These are phyloP conservation scores for Chalara sp. DNA, from an alignment of 2,329 filamentous ascomycete genomes.

Conservation along the genomic window DNA sequence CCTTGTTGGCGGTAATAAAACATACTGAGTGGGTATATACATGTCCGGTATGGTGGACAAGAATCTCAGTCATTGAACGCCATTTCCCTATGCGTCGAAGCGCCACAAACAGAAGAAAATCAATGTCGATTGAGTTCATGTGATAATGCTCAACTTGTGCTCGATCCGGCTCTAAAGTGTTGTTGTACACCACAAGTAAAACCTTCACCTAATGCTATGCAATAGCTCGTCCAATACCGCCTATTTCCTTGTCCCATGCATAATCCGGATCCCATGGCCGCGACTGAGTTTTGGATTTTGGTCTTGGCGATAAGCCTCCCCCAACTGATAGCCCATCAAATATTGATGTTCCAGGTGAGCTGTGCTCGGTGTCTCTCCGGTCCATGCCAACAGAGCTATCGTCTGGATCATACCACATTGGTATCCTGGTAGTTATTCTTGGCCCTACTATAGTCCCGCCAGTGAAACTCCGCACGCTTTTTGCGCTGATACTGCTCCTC, in stretches of 20 bases:
- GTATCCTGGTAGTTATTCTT: conserved; percentile 11
- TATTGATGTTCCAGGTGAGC: conserved; percentile 17
- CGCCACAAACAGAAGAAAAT: too few species aligned
- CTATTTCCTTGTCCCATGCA: neutral
- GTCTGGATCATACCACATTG: conserved; percentile 22
- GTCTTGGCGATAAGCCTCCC: conserved; percentile 21
- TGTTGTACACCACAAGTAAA: too few species aligned
- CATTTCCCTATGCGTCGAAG: too few species aligned
- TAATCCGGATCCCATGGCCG: conserved; percentile 12
- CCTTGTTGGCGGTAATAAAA: too few species aligned
- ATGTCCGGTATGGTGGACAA: too few species aligned
- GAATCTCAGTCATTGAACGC: too few species aligned
- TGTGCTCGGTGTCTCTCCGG: conserved; percentile 8
- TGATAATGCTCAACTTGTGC: too few species aligned
- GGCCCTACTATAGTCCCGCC: conserved; percentile 11
- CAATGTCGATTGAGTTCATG: too few species aligned
- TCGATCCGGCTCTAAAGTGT: too few species aligned
- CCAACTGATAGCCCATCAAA: conserved; percentile 11
- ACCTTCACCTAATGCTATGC: conserved; percentile 7
- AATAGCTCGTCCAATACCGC: conserved; percentile 19
- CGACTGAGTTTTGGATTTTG: conserved; percentile 13
- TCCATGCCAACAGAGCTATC: conserved; percentile 12
- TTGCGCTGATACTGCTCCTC: conserved; percentile 23
- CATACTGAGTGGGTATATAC: too few species aligned
- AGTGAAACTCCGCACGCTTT: conserved; percentile 21